Percentiles rank a stretch among this genome's conserved stretches.
phyloP scores from a whole-genome alignment of 768 basidiomycete genomes.

The Lactifluus hygrophoroides region DNA sequence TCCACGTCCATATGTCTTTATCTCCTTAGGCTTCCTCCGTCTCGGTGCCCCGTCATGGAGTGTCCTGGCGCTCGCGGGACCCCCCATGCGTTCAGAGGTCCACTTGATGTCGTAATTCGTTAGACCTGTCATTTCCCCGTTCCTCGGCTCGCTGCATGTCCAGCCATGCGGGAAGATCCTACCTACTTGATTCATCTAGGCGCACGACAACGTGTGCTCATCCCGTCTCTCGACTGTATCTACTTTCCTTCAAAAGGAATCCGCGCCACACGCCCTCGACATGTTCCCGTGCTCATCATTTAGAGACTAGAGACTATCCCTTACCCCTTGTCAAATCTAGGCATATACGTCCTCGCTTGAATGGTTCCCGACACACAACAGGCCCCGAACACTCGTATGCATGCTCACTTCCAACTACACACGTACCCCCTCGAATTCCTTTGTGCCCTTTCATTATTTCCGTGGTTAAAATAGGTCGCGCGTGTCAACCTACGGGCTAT shows the following conservation, averaged over 20 bases:
- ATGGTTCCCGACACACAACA: constrained; percentile 4
- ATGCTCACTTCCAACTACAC: not conserved
- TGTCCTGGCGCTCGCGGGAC: constrained; percentile 4
- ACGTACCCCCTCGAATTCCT: constrained; percentile 6
- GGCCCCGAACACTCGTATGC: not conserved
- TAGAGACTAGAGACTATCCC: not conserved
- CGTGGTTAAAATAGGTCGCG: not conserved
- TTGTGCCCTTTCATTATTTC: constrained; percentile 13
- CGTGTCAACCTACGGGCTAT: constrained; percentile 14
- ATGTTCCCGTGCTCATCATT: not conserved
- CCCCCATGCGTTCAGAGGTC: constrained; percentile 11
- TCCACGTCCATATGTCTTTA: constrained; percentile 14
- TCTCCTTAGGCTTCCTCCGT: constrained; percentile 13
- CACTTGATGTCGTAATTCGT: constrained; percentile 13
- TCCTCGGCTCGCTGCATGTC: constrained; percentile 14
- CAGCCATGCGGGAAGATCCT: not conserved
- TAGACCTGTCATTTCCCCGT: constrained; percentile 12
- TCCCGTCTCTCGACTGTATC: not conserved
- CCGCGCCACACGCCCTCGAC: not conserved
- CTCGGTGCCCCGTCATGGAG: constrained; percentile 10
- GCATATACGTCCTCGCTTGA: constrained; percentile 5
- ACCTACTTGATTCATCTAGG: constrained; percentile 3
- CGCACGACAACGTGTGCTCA: not conserved
- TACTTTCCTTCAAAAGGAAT: not conserved
- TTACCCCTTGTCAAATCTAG: not conserved